Conservation (phyloP, 176 grass and related monocot species). For the Poa annua region DNA sequence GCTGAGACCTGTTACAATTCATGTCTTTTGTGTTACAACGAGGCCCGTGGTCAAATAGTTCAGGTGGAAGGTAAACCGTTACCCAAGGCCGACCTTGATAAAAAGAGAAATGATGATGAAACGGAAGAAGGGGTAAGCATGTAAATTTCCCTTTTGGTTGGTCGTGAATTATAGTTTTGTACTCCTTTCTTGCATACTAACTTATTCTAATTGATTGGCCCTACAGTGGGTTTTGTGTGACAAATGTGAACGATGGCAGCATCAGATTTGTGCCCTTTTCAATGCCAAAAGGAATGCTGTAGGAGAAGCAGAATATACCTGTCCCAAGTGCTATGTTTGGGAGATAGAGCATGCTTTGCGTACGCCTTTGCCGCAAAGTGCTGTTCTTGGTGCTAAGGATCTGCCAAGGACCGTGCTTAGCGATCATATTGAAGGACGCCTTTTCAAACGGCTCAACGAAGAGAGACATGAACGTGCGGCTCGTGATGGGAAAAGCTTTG, state of each 20-base stretch:
- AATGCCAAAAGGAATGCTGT: slow-evolving; percentile 74
- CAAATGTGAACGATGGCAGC: slow-evolving; percentile 94
- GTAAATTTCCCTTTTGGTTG: slow-evolving; percentile 26
- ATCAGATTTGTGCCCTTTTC: slow-evolving; percentile 90
- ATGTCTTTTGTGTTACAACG: slow-evolving; percentile 74
- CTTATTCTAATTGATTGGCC: slow-evolving; percentile 29
- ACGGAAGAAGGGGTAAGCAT: slow-evolving; percentile 76
- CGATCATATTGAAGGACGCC: slow-evolving; percentile 75
- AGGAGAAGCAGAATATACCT: slow-evolving; percentile 77
- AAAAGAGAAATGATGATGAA: slow-evolving; percentile 75
- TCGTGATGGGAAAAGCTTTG: slow-evolving; percentile 53
- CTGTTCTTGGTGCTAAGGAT: slow-evolving; percentile 87
- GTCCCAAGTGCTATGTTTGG: slow-evolving; percentile 67
- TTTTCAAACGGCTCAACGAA: slow-evolving; percentile 66
- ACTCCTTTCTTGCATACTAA: slow-evolving; percentile 38
- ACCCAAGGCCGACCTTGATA: slow-evolving; percentile 65
- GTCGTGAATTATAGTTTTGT: slow-evolving; percentile 12
- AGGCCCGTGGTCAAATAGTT: slow-evolving; percentile 60
- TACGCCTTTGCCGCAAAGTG: slow-evolving; percentile 69
- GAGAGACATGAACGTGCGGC: slow-evolving; percentile 78
- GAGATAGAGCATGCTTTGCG: slow-evolving; percentile 69
- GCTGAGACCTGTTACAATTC: slow-evolving; percentile 54
- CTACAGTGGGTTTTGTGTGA: slow-evolving; percentile 91
- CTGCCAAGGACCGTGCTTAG: slow-evolving; percentile 80
- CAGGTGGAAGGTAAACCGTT: slow-evolving; percentile 53